Evolutionary conservation across 1,284 basidiomycete genomes (phyloP).

Genomic region (Trichosporon coremiiforme): DNA sequence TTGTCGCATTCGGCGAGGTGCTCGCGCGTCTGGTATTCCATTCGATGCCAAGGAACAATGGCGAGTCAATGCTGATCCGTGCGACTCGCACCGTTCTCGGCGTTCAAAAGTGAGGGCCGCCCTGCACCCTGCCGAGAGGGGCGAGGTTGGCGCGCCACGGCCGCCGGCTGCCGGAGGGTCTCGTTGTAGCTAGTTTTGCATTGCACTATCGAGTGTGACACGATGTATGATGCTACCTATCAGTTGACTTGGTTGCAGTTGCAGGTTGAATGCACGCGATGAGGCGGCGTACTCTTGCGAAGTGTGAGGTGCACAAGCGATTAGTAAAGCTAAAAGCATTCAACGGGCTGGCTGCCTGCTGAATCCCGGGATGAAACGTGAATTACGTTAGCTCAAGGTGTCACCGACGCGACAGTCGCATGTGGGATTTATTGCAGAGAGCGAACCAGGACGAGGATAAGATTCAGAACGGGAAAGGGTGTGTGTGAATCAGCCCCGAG

Average conservation of each 20-base stretch:
- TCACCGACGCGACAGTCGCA: neutral
- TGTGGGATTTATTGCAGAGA: neutral
- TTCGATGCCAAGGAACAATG: slow-evolving; percentile 20
- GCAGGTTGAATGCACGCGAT: too few species aligned
- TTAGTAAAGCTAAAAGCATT: too few species aligned
- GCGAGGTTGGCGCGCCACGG: neutral
- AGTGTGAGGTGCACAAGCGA: too few species aligned
- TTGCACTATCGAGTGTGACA: neutral
- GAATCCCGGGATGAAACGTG: slow-evolving; percentile 3
- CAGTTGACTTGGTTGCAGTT: neutral
- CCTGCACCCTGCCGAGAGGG: slow-evolving; percentile 1
- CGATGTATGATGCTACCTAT: slow-evolving; percentile 2
- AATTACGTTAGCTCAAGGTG: neutral
- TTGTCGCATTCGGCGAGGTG: slow-evolving; percentile 72
- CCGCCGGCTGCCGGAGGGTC: neutral
- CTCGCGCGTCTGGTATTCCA: slow-evolving; percentile 73
- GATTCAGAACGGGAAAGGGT: slow-evolving; percentile 12
- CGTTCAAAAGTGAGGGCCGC: slow-evolving; percentile 4
- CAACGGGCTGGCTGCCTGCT: neutral
- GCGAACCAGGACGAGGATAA: neutral
- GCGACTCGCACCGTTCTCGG: slow-evolving; percentile 2
- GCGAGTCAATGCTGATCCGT: slow-evolving; percentile 6
- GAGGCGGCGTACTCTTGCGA: neutral
- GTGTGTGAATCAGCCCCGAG: neutral
- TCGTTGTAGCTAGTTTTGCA: slow-evolving; percentile 6